A percentile compares a stretch with the other conserved stretches of the same genome.
Conservation (phyloP, 2,329 filamentous ascomycete genomes). For the Aspergillus japonicus region DNA sequence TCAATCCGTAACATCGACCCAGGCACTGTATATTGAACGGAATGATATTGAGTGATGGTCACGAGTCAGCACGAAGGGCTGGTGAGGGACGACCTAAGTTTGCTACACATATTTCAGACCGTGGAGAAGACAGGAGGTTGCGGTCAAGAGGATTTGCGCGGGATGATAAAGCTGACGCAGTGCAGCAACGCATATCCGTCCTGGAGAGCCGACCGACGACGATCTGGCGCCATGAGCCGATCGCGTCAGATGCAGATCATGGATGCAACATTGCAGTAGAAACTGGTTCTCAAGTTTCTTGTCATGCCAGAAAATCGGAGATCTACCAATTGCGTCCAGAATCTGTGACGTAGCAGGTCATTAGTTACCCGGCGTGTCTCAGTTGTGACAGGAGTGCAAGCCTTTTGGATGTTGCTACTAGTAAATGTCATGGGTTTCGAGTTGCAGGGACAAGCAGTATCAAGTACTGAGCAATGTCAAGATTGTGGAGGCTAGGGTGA, state of each 20-base stretch:
- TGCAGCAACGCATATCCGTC: background rate
- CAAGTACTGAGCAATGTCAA: too few relatives aligned
- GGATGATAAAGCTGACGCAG: background rate
- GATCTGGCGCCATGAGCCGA: background rate
- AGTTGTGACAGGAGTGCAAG: too few relatives aligned
- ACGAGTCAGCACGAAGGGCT: background rate
- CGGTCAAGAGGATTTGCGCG: background rate
- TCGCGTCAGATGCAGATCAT: background rate
- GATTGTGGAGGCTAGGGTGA: too few relatives aligned
- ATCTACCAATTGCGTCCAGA: background rate
- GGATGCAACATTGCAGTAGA: background rate
- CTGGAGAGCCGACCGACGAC: background rate
- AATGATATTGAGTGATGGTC: background rate
- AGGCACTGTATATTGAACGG: background rate
- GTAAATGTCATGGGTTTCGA: too few relatives aligned
- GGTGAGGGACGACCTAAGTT: too few relatives aligned
- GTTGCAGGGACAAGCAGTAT: too few relatives aligned
- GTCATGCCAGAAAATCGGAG: background rate
- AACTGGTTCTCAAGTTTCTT: background rate
- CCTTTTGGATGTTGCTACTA: too few relatives aligned
- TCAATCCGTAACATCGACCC: slow-evolving; percentile 3
- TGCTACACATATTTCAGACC: background rate
- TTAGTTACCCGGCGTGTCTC: background rate
- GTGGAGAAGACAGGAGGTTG: background rate
- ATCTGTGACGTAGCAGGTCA: background rate